Percentiles rank a stretch among this genome's conserved stretches.
phyloP scores from a whole-genome alignment of 805 yeast species.

The Grigorovia jiainica region DNA sequence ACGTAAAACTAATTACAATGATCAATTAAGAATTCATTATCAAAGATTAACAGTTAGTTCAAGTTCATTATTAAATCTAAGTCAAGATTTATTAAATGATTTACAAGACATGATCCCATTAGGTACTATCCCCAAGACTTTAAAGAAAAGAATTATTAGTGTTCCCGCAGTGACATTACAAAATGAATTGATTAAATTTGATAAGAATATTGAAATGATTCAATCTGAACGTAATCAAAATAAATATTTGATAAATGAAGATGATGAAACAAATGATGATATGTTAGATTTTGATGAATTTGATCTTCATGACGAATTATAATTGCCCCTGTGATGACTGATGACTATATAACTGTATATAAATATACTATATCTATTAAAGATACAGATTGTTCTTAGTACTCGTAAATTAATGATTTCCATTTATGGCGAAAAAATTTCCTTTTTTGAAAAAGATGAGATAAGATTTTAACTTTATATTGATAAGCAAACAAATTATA shows the following conservation, averaged over 20 bases:
- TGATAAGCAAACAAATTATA: no score
- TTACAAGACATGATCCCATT: constrained; percentile 47
- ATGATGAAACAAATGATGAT: no score
- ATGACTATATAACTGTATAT: no score
- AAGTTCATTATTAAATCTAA: constrained; percentile 68
- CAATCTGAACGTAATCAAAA: background rate
- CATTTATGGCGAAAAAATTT: background rate
- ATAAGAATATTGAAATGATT: background rate
- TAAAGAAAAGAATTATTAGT: background rate
- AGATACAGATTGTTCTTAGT: background rate
- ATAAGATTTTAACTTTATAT: background rate
- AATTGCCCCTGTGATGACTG: no score
- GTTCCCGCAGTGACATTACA: background rate
- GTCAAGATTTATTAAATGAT: constrained; percentile 90
- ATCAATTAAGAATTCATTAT: constrained; percentile 71
- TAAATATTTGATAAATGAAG: no score
- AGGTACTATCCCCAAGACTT: constrained; percentile 2
- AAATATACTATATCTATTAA: background rate
- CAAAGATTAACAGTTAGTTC: constrained; percentile 76
- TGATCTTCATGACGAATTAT: constrained; percentile 6
- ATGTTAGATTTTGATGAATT: background rate
- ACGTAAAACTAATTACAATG: constrained; percentile 65
- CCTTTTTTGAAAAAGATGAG: background rate
- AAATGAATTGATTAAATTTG: background rate
- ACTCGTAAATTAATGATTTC: background rate